These are phyloP conservation scores for Buddleja alternifolia DNA, from an alignment of 257 asterid genomes.

Conservation along the genomic window DNA sequence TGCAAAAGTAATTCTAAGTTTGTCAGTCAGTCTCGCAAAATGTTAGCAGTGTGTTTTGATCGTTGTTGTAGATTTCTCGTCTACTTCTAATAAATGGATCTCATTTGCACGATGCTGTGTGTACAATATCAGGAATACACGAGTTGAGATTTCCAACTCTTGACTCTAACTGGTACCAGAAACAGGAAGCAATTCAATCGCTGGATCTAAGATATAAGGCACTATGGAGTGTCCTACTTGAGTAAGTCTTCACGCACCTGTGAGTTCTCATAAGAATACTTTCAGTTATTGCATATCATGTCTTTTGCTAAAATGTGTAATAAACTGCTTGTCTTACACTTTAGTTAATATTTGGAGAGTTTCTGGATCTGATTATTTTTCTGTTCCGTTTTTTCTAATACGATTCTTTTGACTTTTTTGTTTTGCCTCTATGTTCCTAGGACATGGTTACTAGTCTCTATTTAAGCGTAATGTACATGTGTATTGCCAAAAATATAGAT, in stretches of 20 bases:
- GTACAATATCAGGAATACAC: slow-evolving; percentile 49
- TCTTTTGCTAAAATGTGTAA: not conserved
- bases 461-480: not conserved
- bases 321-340: slow-evolving; percentile 3
- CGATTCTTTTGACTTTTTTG: not conserved
- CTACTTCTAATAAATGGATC: slow-evolving; percentile 28
- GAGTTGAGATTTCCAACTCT: slow-evolving; percentile 61
- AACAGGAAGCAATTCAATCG: slow-evolving; percentile 75
- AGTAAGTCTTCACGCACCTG: slow-evolving; percentile 58
- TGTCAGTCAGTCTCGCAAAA: slow-evolving; percentile 17
- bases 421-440: too few relatives aligned
- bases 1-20: slow-evolving; percentile 15
- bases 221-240: slow-evolving; percentile 55
- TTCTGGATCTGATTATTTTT: slow-evolving; percentile 15
- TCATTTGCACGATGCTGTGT: slow-evolving; percentile 23
- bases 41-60: slow-evolving; percentile 8
- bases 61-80: slow-evolving; percentile 20
- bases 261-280: slow-evolving; percentile 23
- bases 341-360: slow-evolving; percentile 13
- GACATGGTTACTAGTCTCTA: not conserved
- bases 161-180: slow-evolving; percentile 67
- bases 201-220: slow-evolving; percentile 73
- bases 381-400: slow-evolving; percentile 1
- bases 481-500: too few relatives aligned
- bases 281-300: slow-evolving; percentile 8